Evolutionary conservation across 805 yeast genomes (phyloP).

Genomic region (Wickerhamomyces pijperi): DNA sequence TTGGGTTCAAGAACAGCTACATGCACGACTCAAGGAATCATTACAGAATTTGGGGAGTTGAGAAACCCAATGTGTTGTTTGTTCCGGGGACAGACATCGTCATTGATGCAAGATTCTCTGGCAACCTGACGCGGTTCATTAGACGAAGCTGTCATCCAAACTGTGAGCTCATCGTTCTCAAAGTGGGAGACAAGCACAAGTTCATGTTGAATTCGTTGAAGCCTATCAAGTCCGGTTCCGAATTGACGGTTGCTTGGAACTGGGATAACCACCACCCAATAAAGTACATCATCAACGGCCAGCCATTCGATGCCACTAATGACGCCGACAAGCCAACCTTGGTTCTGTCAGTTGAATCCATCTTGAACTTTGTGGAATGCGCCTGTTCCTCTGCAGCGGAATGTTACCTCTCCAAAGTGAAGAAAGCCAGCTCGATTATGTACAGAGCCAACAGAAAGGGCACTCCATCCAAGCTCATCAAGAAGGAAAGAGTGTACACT

Average conservation of each 20-base stretch:
- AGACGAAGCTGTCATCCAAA: constrained; percentile 73
- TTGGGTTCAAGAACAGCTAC: constrained; percentile 57
- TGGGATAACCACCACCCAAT: constrained; percentile 83
- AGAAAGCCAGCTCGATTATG: constrained; percentile 48
- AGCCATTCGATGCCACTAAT: constrained; percentile 40
- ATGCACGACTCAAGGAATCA: constrained; percentile 60
- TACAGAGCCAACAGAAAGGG: constrained; percentile 37
- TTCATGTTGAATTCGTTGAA: constrained; percentile 47
- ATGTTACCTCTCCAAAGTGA: constrained; percentile 49
- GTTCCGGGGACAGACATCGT: constrained; percentile 52
- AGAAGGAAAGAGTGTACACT: constrained; percentile 19
- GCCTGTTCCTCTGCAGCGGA: constrained; percentile 37
- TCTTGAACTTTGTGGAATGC: constrained; percentile 56
- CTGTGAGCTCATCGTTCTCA: constrained; percentile 46
- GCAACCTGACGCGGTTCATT: constrained; percentile 64
- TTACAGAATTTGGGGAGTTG: constrained; percentile 64
- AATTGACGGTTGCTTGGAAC: constrained; percentile 74
- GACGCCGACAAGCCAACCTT: constrained; percentile 43
- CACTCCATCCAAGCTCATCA: constrained; percentile 18
- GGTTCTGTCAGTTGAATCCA: constrained; percentile 50
- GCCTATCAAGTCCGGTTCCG: constrained; percentile 53
- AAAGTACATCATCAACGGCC: constrained; percentile 30
- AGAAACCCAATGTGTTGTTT: constrained; percentile 45
- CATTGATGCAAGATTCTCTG: constrained; percentile 71
- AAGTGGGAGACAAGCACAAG: constrained; percentile 28